phyloP scores from a whole-genome alignment of 2,329 filamentous ascomycete species.

The Diaporthe ilicicola region DNA sequence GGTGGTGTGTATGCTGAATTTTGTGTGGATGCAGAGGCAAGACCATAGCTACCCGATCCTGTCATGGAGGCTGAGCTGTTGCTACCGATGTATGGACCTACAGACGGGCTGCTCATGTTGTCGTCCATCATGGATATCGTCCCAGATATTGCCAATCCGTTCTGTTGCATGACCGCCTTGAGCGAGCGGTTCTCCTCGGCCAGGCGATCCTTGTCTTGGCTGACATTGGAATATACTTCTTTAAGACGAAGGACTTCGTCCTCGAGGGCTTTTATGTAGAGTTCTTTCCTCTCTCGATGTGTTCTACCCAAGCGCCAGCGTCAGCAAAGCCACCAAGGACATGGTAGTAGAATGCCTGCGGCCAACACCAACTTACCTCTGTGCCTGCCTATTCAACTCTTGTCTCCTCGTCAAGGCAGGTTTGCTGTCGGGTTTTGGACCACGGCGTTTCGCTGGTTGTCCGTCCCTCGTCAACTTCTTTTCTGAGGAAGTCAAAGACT shows the following conservation, averaged over 20 bases:
- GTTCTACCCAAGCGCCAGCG: conserved; percentile 66
- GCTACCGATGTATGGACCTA: conserved; percentile 40
- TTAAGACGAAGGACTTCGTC: conserved; percentile 90
- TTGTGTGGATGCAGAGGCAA: conserved; percentile 49
- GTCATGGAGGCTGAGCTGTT: conserved; percentile 49
- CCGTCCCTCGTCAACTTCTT: conserved; percentile 88
- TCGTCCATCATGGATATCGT: conserved; percentile 48
- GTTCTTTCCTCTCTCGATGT: conserved; percentile 94
- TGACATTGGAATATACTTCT: conserved; percentile 79
- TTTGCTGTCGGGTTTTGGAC: conserved; percentile 96
- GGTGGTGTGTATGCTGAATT: conserved; percentile 59
- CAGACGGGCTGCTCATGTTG: conserved; percentile 54
- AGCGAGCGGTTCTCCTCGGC: conserved; percentile 83
- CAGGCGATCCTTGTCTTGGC: conserved; percentile 78
- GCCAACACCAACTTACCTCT: conserved; percentile 70
- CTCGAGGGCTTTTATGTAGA: conserved; percentile 94
- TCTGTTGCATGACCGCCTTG: conserved; percentile 62
- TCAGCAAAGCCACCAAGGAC: conserved; percentile 15
- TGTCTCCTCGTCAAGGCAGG: conserved; percentile 91
- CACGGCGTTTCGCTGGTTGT: conserved; percentile 85
- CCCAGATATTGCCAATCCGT: conserved; percentile 53
- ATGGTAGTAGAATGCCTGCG: neutral
- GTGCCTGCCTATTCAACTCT: conserved; percentile 93
- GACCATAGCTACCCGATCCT: conserved; percentile 63
- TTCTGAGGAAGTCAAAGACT: conserved; percentile 64